Evolutionary conservation across 2,329 filamentous ascomycete species (phyloP), one percentile per base, ranked within the genome.

Genomic region (Zymoseptoria ardabiliae): DNA sequence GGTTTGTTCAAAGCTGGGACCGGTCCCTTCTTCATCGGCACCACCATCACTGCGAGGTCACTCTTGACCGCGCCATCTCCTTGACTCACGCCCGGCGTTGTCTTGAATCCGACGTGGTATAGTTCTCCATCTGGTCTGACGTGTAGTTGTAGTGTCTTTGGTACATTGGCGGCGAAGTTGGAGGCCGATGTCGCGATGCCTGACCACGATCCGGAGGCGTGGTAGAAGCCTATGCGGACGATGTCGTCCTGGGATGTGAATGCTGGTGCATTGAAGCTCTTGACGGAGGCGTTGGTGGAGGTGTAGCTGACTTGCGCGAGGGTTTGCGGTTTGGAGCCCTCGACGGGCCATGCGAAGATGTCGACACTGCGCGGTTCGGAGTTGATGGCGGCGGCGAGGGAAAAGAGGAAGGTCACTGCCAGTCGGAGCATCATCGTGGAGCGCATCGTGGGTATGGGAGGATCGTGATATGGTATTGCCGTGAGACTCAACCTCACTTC

Each of bases 1-100:
- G 82, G 82, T 53, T 79, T 82, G 60, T 83, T 80, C 67, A 81
- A 63, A 4, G 72, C 68, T 9, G 77, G 76, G 62, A 73, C 72
- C 0, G 77, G 75, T 1, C 77, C 78, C 20, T 64, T 63, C 52
- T 62, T 66, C 53, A 72, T 72, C 66, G 68, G 71, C 54, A 75
- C 70, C 9, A 80, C 70, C 59, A 76, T 74, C 11, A 79, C 73
- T 17, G 71, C 71, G n/a, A 79, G 63, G 19, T 74, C 73, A 30
- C 75, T 71, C 23, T 72, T 73, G 49, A 61, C 60, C 10, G 55
- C 58, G 17, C 60, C 61, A 35, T 66, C 62, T 11, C 55, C 58
- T 50, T 60, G 58, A 25, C 53, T 57, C 20, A 60, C 53, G n/a
- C 53, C 57, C 11, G 67, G 68, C 23, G 69, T 70, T 5, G 76